Evolutionary conservation across 2,329 filamentous ascomycete genomes (phyloP).

Genomic region (Verticillium albo-atrum): DNA sequence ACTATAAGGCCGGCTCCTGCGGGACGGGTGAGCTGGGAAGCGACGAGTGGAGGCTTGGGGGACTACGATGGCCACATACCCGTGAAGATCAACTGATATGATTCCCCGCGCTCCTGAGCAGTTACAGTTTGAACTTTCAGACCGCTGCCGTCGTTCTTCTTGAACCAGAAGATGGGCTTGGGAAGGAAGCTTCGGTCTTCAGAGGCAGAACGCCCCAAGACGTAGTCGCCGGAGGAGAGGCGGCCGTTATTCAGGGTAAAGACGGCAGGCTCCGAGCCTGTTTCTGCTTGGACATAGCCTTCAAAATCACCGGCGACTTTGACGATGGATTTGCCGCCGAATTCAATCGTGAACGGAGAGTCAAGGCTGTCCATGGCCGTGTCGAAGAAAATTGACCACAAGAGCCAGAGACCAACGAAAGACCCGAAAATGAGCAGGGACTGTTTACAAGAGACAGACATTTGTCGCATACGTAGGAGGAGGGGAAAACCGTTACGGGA

Average conservation of each 20-base stretch:
- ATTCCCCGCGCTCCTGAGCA: not conserved
- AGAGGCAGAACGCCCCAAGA: not conserved
- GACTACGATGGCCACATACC: not conserved
- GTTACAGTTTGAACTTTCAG: not conserved
- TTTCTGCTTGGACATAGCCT: not conserved
- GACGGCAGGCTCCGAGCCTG: not conserved
- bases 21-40: not conserved
- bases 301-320: not conserved
- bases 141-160: not conserved
- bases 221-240: not conserved
- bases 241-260: not conserved
- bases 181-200: not conserved
- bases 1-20: not conserved
- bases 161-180: not conserved
- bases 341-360: not conserved
- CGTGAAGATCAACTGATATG: not conserved
- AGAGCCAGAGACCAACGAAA: not conserved
- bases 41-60: too few species aligned
- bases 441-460: not conserved
- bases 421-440: not conserved
- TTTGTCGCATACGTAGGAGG: not conserved
- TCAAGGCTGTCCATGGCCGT: not conserved
- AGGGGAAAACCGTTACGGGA: not conserved
- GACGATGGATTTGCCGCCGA: not conserved
- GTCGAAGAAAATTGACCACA: not conserved